These are phyloP conservation scores for Podosphaera xanthii DNA, from an alignment of 2,329 filamentous ascomycete genomes.

Conservation along the genomic window DNA sequence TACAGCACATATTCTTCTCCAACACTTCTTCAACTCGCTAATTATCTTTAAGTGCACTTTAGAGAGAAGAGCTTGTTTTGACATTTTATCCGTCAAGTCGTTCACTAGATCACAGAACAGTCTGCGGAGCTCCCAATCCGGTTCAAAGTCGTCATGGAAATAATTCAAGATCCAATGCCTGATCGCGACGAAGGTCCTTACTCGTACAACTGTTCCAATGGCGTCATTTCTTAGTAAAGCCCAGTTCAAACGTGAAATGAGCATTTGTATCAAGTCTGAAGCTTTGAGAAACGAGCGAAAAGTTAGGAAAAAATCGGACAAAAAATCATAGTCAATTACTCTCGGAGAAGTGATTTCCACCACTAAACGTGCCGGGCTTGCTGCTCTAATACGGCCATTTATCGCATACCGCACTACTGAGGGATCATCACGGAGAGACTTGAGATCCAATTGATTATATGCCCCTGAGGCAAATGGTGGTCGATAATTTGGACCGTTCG, in stretches of 20 bases:
- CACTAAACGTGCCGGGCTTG: constrained; percentile 73
- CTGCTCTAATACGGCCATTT: constrained; percentile 58
- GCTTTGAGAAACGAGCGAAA: constrained; percentile 71
- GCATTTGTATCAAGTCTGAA: constrained; percentile 54
- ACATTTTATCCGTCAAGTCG: constrained; percentile 32
- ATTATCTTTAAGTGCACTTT: constrained; percentile 60
- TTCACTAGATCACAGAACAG: constrained; percentile 71
- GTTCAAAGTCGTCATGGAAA: constrained; percentile 80
- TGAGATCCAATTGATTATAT: constrained; percentile 60
- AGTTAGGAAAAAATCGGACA: constrained; percentile 95
- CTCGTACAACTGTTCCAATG: constrained; percentile 77
- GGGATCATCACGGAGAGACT: constrained; percentile 56
- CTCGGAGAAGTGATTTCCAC: constrained; percentile 91
- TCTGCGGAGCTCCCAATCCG: constrained; percentile 47
- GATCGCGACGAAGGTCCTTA: constrained; percentile 83
- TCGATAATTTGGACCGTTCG: background rate
- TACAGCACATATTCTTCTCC: constrained; percentile 70
- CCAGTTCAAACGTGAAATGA: constrained; percentile 72
- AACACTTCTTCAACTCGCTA: constrained; percentile 87
- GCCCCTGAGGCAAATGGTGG: constrained; percentile 42
- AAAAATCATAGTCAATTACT: constrained; percentile 87
- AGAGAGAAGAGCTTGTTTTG: constrained; percentile 20
- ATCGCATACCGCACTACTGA: constrained; percentile 62
- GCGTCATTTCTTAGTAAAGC: constrained; percentile 61
- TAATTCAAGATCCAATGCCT: constrained; percentile 98